Evolutionary conservation across 2,329 filamentous ascomycete genomes (phyloP).

Genomic region (Fonsecaea nubica): DNA sequence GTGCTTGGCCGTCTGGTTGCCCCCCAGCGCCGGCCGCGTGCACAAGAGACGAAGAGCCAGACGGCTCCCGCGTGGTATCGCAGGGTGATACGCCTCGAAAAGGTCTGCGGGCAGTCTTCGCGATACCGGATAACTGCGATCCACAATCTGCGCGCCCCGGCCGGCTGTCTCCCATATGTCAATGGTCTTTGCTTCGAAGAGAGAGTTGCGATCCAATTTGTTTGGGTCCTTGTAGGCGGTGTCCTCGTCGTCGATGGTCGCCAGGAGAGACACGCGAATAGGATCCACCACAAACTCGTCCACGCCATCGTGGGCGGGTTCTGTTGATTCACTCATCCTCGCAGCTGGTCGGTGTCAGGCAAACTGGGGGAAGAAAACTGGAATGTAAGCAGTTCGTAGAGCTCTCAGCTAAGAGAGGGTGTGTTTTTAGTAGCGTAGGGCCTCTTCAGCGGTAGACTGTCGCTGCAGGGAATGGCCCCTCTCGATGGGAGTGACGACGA

Average conservation of each 20-base stretch:
- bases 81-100: constrained; percentile 26
- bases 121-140: constrained; percentile 19
- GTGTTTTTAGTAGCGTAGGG: not conserved
- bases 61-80: constrained; percentile 9
- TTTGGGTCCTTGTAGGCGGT: constrained; percentile 25
- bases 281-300: constrained; percentile 26
- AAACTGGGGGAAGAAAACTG: not conserved
- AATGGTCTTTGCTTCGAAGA: constrained; percentile 24
- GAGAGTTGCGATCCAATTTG: constrained; percentile 22
- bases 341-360: not conserved
- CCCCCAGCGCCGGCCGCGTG: constrained; percentile 18
- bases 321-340: constrained; percentile 27
- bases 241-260: constrained; percentile 26
- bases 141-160: constrained; percentile 12
- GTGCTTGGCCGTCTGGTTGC: constrained; percentile 17
- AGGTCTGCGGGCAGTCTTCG: constrained; percentile 18
- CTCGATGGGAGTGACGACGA: not conserved
- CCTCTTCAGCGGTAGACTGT: not conserved
- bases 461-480: not conserved
- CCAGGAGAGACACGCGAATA: constrained; percentile 20
- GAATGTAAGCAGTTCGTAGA: not conserved
- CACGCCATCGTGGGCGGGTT: constrained; percentile 19
- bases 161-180: constrained; percentile 25
- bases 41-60: constrained; percentile 22
- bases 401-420: not conserved